Evolutionary conservation across 345 rosid species (phyloP), one percentile per base, ranked within the genome.

Genomic region (Euphorbia tirucalli): DNA sequence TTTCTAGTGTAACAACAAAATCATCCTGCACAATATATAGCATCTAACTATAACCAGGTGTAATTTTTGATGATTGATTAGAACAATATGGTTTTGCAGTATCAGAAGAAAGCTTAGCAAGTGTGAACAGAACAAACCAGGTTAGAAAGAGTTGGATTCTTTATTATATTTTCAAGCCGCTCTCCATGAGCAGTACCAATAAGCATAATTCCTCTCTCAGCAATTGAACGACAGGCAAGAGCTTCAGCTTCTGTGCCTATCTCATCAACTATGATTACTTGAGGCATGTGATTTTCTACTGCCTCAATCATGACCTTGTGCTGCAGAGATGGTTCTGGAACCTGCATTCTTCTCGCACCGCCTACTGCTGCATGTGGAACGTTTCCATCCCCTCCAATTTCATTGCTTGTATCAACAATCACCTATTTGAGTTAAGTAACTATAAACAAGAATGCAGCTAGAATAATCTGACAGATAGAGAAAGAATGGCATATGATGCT

Each of bases 281-380:
- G 86, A 50, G 93, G 96, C 96, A 83, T 88, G 75, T 87, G 92
- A 75, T 90, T 90, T 77, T 90, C 96, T 44, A 90, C 86, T 22
- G 82, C 93, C 77, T 90, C 93, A 58, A 86, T 82, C 93, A 90
- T 88, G 63, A 90, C 88, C 79, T 71, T 82, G 74, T 90, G 89
- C 69, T 90, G 93, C 80, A 83, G 67, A 21, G 85, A 82, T 46
- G 87, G 87, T 27, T 88, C 81, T 0, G 89, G 87, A 56, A 90
- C 96, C 77, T 88, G 93, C 91, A 88, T 83, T 76, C 96, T 87
- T 63, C 93, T 79, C 7, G 96, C 91, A 32, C 87, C 79, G 67
- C 96, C 96, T 46, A 90, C 86, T 70, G 89, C 93, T 30, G 87
- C 78, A 79, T 88, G 90, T 4, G 90, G 96, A 76, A 90, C 79